phyloP scores from a whole-genome alignment of 148 eudicot genomes.

The Diospyros kaki region DNA sequence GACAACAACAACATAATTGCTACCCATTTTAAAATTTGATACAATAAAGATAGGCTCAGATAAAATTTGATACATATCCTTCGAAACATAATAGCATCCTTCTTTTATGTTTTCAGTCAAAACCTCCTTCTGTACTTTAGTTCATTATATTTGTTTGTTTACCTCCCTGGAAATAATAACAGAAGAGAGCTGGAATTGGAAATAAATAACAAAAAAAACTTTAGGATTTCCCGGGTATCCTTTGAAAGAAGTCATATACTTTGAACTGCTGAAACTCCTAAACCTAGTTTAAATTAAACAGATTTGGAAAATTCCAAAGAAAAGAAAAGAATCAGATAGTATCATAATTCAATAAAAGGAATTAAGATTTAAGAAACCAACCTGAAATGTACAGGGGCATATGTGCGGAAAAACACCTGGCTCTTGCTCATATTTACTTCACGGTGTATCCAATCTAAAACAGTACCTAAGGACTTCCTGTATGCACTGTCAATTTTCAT shows the following conservation, averaged over 20 bases:
- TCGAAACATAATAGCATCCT: too few species aligned
- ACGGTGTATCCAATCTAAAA: slow-evolving; percentile 56
- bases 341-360: neutral
- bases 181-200: too few species aligned
- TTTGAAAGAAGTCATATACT: neutral
- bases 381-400: slow-evolving; percentile 99
- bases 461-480: slow-evolving; percentile 58
- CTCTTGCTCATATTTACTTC: slow-evolving; percentile 67
- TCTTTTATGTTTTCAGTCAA: too few species aligned
- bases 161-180: too few species aligned
- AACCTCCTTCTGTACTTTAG: too few species aligned
- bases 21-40: too few species aligned
- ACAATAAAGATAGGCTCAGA: too few species aligned
- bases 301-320: neutral
- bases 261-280: neutral
- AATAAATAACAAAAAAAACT: too few species aligned
- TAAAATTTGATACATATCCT: too few species aligned
- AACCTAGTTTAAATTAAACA: neutral
- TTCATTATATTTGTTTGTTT: too few species aligned
- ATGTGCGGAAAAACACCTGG: slow-evolving; percentile 80
- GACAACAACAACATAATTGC: too few species aligned
- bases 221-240: too few species aligned
- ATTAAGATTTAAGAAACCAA: slow-evolving; percentile 15
- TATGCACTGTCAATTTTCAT: slow-evolving; percentile 68
- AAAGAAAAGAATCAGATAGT: neutral